Evolutionary conservation across 148 eudicot genomes (phyloP), one percentile per base, ranked within the genome.

Genomic region (Pouteria glomerata): DNA sequence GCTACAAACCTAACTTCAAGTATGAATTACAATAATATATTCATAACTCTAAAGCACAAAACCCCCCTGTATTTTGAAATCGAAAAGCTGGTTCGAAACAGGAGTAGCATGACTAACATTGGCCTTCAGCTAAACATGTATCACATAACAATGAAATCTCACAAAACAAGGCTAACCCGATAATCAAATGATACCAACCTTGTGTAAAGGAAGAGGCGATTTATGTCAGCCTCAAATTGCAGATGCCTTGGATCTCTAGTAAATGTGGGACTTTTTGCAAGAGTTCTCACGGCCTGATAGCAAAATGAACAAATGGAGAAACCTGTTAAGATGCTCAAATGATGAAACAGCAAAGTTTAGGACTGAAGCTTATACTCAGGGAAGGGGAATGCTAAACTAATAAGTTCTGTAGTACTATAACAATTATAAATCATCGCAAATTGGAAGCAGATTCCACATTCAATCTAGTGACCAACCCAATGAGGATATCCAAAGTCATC

Each of bases 151-250:
- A 57, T 26, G 52, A 29, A 24, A 64, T 66, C 27, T 63, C 52
- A 42, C 12, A 26, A n/a, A 31, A 37, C 30, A 69, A 51, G n/a
- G 15, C 37, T 42, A 45, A 16, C 55, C 27, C 52, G 69, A 45
- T 14, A 24, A 42, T n/a, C n/a, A 47, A 41, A 50, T 24, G 52
- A 59, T 29, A 72, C 78, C 44, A 35, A 93, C 98, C 98, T 87
- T 60, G 97, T 91, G 79, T 83, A 91, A 68, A 94, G 88, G 78
- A 94, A 94, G 10, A 94, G 86, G 26, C 93, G 96, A 63, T 91
- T 94, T 12, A 94, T 88, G 73, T 91, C 98, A 24, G 98, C 96
- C 79, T 91, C 98, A 78, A 94, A 91, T 68, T 94, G 98, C 42
- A 91, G 89, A 39, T 69, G 83, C 77, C 98, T 82, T 68, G 96